These are phyloP conservation scores for Curvularia spicifera DNA, from an alignment of 2,329 filamentous ascomycete genomes.

Conservation along the genomic window DNA sequence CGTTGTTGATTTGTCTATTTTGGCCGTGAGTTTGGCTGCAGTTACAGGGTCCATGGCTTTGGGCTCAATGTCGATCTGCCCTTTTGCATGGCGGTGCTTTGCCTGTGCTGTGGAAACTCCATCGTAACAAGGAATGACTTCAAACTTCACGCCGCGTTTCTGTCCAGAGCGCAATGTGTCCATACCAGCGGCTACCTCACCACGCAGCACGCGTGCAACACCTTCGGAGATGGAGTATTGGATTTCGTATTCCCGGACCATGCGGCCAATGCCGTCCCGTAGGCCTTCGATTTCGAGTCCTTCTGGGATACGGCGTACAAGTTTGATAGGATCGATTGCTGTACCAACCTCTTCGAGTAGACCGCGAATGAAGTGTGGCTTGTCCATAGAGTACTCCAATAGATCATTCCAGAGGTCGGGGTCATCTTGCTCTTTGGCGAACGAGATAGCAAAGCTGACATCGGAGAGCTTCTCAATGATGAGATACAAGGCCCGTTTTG, in stretches of 20 bases:
- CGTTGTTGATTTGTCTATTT: conserved; percentile 33
- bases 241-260: conserved; percentile 95
- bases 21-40: conserved; percentile 29
- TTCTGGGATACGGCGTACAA: conserved; percentile 89
- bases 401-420: conserved; percentile 94
- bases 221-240: conserved; percentile 91
- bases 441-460: conserved; percentile 89
- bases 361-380: conserved; percentile 90
- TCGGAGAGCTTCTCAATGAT: conserved; percentile 94
- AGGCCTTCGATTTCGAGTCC: conserved; percentile 92
- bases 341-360: conserved; percentile 94
- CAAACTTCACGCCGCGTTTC: conserved; percentile 86
- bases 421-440: conserved; percentile 92
- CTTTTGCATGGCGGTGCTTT: conserved; percentile 22
- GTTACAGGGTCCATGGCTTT: conserved; percentile 38
- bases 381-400: conserved; percentile 96
- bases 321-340: conserved; percentile 86
- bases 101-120: conserved; percentile 10
- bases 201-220: conserved; percentile 82
- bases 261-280: conserved; percentile 83
- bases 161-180: conserved; percentile 79
- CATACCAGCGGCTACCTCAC: conserved; percentile 87
- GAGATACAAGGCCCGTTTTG: conserved; percentile 86
- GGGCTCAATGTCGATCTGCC: conserved; percentile 36
- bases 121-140: conserved; percentile 63